These are phyloP conservation scores for Aspergillus viridinutans DNA, from an alignment of 2,329 filamentous ascomycete species.

Conservation along the genomic window DNA sequence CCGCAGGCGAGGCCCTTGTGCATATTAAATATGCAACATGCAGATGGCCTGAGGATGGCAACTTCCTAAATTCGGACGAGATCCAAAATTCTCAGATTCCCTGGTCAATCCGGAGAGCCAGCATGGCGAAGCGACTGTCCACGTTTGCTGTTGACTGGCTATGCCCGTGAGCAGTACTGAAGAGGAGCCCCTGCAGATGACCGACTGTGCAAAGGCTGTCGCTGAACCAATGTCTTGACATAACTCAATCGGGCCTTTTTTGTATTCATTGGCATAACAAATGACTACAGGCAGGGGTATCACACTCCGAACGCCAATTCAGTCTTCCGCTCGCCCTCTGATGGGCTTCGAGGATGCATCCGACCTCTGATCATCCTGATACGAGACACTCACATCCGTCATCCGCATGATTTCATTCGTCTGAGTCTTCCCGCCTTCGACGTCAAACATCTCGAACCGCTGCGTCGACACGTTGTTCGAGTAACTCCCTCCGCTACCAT, in stretches of 20 bases:
- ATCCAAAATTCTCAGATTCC: too few relatives aligned
- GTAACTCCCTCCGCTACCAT: not conserved
- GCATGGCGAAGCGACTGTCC: too few relatives aligned
- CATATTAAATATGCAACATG: not conserved
- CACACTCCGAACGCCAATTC: not conserved
- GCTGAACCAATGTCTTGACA: too few relatives aligned
- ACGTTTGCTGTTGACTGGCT: too few relatives aligned
- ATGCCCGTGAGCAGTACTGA: too few relatives aligned
- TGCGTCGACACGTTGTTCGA: conserved; percentile 2
- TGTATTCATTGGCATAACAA: too few relatives aligned
- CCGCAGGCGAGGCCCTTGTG: not conserved
- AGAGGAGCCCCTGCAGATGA: too few relatives aligned
- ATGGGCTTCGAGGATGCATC: conserved; percentile 2
- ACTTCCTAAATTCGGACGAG: too few relatives aligned
- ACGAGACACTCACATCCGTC: conserved; percentile 1
- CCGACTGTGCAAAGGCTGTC: too few relatives aligned
- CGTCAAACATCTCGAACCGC: not conserved
- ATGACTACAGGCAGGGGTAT: not conserved
- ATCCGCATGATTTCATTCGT: not conserved
- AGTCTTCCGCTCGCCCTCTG: not conserved
- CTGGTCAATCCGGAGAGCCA: too few relatives aligned
- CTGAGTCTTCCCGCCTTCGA: not conserved
- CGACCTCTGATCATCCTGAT: conserved; percentile 5
- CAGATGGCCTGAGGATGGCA: not conserved
- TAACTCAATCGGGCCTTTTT: too few relatives aligned